phyloP scores from a whole-genome alignment of 2,329 filamentous ascomycete species.

The Orbilia quercus region DNA sequence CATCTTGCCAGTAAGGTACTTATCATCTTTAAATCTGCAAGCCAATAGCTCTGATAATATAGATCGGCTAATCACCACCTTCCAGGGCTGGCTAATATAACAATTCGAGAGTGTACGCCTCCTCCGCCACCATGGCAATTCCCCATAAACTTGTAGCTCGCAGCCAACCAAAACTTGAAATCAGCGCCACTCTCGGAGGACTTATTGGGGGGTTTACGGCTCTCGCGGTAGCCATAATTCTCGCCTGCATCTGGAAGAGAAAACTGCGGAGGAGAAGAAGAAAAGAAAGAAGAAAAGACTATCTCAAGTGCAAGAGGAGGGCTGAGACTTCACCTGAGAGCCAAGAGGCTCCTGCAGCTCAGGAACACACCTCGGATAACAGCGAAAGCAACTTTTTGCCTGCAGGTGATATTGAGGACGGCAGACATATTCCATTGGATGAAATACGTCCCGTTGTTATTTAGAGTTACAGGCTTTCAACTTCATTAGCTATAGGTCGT shows the following conservation, averaged over 20 bases:
- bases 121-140: neutral
- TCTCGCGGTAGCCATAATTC: constrained; percentile 17
- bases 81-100: too few relatives aligned
- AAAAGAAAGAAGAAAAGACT: neutral
- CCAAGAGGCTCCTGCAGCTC: neutral
- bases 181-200: constrained; percentile 22
- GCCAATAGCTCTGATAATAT: too few relatives aligned
- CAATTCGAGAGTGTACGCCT: neutral
- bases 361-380: neutral
- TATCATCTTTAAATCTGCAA: neutral
- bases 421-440: neutral
- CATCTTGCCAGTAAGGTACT: too few relatives aligned
- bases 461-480: neutral
- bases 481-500: neutral
- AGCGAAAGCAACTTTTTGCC: neutral
- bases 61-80: too few relatives aligned
- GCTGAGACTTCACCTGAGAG: neutral
- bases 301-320: constrained; percentile 21
- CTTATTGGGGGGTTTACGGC: constrained; percentile 38
- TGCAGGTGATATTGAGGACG: neutral
- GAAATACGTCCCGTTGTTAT: neutral
- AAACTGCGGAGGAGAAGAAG: constrained; percentile 3
- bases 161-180: constrained; percentile 11
- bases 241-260: constrained; percentile 9
- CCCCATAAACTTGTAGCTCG: neutral